Evolutionary conservation across 768 basidiomycete species (phyloP).

Genomic region (Phaeolepiota aurea): DNA sequence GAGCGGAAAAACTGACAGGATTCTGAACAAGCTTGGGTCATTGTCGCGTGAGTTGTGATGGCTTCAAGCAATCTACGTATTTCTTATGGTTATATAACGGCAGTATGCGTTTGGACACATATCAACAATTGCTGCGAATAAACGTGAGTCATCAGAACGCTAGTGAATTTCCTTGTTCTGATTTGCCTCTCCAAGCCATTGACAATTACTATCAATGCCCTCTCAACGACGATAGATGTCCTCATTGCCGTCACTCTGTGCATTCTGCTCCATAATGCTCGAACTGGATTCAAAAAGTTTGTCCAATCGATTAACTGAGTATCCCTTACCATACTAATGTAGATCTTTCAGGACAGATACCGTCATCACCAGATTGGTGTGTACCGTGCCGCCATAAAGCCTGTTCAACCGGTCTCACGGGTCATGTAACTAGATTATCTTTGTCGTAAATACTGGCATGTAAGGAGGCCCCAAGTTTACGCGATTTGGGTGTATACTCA

Average conservation of each 20-base stretch:
- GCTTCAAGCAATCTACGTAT: neutral
- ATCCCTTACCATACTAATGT: neutral
- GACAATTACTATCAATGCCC: conserved; percentile 42
- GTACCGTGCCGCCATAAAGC: conserved; percentile 5
- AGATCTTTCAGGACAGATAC: conserved; percentile 36
- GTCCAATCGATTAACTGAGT: conserved; percentile 1
- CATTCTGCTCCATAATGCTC: conserved; percentile 32
- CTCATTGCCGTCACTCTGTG: conserved; percentile 42
- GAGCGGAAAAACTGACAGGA: neutral
- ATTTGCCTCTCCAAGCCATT: conserved; percentile 22
- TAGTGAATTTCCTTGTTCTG: conserved; percentile 1
- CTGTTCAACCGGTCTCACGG: neutral
- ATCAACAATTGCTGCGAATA: conserved; percentile 22
- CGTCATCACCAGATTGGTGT: conserved; percentile 40
- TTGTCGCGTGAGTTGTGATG: conserved; percentile 25
- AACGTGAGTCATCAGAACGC: conserved; percentile 22
- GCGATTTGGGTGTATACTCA: conserved; percentile 3
- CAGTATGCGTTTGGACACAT: conserved; percentile 31
- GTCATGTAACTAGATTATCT: conserved; percentile 35
- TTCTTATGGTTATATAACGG: neutral
- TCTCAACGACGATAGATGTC: conserved; percentile 38
- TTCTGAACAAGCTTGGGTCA: conserved; percentile 26
- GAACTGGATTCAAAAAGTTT: conserved; percentile 45
- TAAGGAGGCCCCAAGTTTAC: conserved; percentile 13
- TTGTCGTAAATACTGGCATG: conserved; percentile 45